These are phyloP conservation scores for Prosopis cineraria DNA, from an alignment of 306 rosid species.

Conservation along the genomic window DNA sequence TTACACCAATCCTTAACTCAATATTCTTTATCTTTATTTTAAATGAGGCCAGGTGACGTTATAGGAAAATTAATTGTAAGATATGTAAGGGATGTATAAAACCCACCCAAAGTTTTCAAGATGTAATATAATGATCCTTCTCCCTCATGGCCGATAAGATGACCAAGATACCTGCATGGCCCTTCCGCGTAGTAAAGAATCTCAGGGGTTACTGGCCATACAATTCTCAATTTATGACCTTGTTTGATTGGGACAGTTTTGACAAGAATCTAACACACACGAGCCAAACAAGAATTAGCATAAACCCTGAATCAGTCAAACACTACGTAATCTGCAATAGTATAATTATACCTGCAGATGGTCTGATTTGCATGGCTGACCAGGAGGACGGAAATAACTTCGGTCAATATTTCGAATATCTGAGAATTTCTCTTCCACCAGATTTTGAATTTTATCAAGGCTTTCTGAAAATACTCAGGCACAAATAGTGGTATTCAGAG, in stretches of 20 bases:
- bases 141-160: conserved; percentile 96
- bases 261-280: conserved; percentile 70
- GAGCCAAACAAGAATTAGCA: conserved; percentile 31
- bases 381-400: conserved; percentile 44
- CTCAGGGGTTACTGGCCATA: conserved; percentile 89
- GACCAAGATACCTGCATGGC: conserved; percentile 91
- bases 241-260: conserved; percentile 76
- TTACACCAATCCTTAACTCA: background rate
- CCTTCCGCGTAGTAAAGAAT: conserved; percentile 82
- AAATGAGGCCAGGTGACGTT: conserved; percentile 20
- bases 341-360: conserved; percentile 73
- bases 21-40: background rate
- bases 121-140: conserved; percentile 87
- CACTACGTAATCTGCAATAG: conserved; percentile 25
- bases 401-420: conserved; percentile 65
- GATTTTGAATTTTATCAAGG: conserved; percentile 74
- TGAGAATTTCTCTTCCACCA: conserved; percentile 77
- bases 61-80: conserved; percentile 24
- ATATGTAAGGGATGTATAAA: conserved; percentile 37
- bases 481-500: conserved; percentile 17
- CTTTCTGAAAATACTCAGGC: conserved; percentile 57
- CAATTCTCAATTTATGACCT: conserved; percentile 75
- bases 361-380: conserved; percentile 78
- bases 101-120: conserved; percentile 93
- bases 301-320: conserved; percentile 6